phyloP scores from a whole-genome alignment of 371 early-diverging fungal species.

The Mortierella sp. region DNA sequence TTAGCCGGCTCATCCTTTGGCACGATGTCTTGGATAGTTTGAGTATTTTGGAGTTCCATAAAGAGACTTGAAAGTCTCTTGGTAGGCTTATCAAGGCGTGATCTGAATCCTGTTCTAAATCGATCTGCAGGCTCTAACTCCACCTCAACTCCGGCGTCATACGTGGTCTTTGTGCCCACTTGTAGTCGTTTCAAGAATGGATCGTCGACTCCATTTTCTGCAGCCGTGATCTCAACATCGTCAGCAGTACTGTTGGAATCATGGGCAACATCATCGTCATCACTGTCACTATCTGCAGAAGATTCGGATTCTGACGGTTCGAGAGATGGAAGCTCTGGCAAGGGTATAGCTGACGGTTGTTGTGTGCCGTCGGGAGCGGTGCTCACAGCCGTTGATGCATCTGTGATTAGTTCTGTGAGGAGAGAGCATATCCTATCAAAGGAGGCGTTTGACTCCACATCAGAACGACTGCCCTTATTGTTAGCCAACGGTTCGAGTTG shows the following conservation, averaged over 20 bases:
- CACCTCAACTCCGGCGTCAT: conserved; percentile 24
- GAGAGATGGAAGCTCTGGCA: conserved; percentile 34
- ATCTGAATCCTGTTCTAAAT: conserved; percentile 20
- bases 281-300: conserved; percentile 28
- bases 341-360: conserved; percentile 23
- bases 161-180: conserved; percentile 4
- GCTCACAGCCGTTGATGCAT: conserved; percentile 51
- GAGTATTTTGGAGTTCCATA: conserved; percentile 44
- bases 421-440: conserved; percentile 51
- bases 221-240: background rate
- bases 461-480: conserved; percentile 12
- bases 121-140: conserved; percentile 24
- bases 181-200: conserved; percentile 34
- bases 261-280: conserved; percentile 11
- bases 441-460: conserved; percentile 36
- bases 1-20: conserved; percentile 14
- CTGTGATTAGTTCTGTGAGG: conserved; percentile 46
- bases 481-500: conserved; percentile 28
- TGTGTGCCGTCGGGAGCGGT: conserved; percentile 48
- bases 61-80: conserved; percentile 49
- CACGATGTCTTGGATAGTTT: conserved; percentile 15
- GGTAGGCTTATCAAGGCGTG: conserved; percentile 21
- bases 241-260: conserved; percentile 8
- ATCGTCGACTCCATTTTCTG: conserved; percentile 9
- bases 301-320: conserved; percentile 30